Evolutionary conservation across 257 asterid species (phyloP), one percentile per base, ranked within the genome.

Genomic region (Hygrophila difformis): DNA sequence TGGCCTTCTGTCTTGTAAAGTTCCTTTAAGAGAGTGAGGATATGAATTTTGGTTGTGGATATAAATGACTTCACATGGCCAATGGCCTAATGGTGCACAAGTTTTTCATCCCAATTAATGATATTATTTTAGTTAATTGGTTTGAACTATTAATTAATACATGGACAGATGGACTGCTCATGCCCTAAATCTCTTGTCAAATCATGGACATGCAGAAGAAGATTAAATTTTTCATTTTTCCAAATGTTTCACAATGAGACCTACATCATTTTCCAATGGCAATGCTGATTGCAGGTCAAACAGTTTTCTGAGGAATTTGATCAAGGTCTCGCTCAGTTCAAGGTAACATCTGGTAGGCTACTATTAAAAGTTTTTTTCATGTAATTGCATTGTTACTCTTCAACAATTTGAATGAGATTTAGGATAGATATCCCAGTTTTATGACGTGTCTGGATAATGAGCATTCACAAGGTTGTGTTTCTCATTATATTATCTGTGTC

Each of bases 331-430:
- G 35, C 63, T 29, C 87, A 81, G 67, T 63, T 68, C 95, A 76
- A 81, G 84, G 85, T 74, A 78, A 72, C 91, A 72, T 49, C 71
- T 76, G 95, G 97, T 88, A 88, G 74, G 94, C 95, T 57, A 57
- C 57, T 64, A 55, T 50, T 47, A 15, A 15, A 28, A 60, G 55
- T 26, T 39, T 54, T 57, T 38, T 23, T 36, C 33, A 39, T 11
- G 48, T 20, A 13, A 33, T 56, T 35, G 8, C 7, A 47, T 44
- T 65, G 34, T 31, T 39, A 12, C 20, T 24, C 4, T 26, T 5
- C 1, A 8, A 26, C 31, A n/a, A n/a, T n/a, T 43, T 44, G 1
- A 8, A 34, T 42, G 48, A 17, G n/a, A 18, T 3, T 14, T 11
- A 44, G 17, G 41, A 36, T 52, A 51, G 26, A 53, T 37, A 49